Base-by-base conservation (phyloP, 1,284 basidiomycete genomes). In the Neonothopanus nambi region DNA sequence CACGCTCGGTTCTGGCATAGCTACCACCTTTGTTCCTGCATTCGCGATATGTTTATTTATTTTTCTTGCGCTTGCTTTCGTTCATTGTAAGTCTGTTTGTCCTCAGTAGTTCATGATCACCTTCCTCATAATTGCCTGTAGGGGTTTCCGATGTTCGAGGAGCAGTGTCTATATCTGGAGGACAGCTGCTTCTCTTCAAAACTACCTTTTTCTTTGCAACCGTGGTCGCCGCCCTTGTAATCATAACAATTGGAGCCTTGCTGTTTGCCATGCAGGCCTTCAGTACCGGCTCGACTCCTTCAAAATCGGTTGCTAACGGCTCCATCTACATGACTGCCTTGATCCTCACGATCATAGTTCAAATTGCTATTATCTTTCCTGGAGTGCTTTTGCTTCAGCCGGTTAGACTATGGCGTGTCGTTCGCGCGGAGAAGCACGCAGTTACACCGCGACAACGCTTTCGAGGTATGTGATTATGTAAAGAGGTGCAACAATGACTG, bases 361-460 rank as follows among this genome's bases (percentile, higher is more conserved):
- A 80, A 60, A 67, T 85, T n/a, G 86, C 87, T 11, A 76, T 91
- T 50, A 79, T 89, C 33, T 73, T 84, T 33, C 91, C 91, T 15
- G 89, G 79, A 11, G 63, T 91, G 17, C 76, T 89, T 37, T 60
- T 91, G 58, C 73, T 93, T 6, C 89, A 90, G 63, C 88, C 88
- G 20, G 30, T 30, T 47, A 77, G 82, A 38, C 68, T 91, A 13
- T 79, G 80, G 75, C 73, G 67, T 51, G 79, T 86, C 30, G 55
- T 82, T 23, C 71, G 74, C 28, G 74, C 76, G 3, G 80, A 85
- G 61, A 77, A 72, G 54, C 71, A 73, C 21, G 84, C 86, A 5
- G 61, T 86, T 24, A 93, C 90, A 8, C 90, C 91, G 36, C 76
- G 91, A 24, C 85, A 91, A 65, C 74, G 79, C n/a, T 92, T 91